Evolutionary conservation across 73 alveolate species (phyloP).

Genomic region (Tetrahymena malaccensis): DNA sequence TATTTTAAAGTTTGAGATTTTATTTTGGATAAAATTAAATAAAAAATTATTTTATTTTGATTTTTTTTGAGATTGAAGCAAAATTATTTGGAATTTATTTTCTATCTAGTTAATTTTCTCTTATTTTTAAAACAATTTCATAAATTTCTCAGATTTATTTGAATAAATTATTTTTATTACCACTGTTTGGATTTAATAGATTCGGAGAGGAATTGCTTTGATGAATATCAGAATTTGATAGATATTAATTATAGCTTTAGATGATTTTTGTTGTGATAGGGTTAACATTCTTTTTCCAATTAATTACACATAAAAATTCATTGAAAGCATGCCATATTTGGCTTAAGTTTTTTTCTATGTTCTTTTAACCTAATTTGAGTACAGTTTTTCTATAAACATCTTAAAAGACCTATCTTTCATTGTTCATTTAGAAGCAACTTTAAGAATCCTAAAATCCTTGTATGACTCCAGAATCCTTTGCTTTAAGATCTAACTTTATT

Average conservation of each 20-base stretch:
- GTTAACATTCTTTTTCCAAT: not conserved
- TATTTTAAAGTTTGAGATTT: too few relatives aligned
- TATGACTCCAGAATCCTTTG: not conserved
- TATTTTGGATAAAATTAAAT: too few relatives aligned
- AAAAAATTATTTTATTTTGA: too few relatives aligned
- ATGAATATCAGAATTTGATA: not conserved
- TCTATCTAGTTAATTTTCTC: too few relatives aligned
- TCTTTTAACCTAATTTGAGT: not conserved
- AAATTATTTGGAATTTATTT: too few relatives aligned
- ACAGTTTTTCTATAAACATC: not conserved
- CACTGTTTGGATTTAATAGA: not conserved
- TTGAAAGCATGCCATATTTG: not conserved
- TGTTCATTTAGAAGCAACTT: not conserved
- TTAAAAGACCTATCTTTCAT: not conserved
- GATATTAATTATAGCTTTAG: not conserved
- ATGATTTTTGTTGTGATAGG: not conserved
- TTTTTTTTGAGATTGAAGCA: too few relatives aligned
- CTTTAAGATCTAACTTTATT: not conserved
- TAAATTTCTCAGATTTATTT: too few relatives aligned
- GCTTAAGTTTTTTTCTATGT: not conserved
- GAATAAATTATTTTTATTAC: not conserved
- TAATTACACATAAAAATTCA: not conserved
- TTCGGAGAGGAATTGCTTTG: not conserved
- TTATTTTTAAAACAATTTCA: too few relatives aligned
- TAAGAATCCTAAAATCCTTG: not conserved